Conservation (phyloP, 331 rosid species). For the Saraca asoca region DNA sequence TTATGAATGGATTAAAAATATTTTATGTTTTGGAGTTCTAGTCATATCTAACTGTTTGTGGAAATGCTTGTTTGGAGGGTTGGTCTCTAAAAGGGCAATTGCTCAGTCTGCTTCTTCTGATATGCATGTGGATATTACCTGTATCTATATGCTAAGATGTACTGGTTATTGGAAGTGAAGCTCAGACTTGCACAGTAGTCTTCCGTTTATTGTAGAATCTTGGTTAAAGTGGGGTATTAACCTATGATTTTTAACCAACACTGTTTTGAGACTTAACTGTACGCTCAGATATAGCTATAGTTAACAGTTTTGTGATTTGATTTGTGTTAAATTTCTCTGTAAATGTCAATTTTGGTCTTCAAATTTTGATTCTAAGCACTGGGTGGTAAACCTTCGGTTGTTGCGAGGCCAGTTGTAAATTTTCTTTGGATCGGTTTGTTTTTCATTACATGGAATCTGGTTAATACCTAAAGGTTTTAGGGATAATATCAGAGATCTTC, state of each 20-base stretch:
- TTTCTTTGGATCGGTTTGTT: conserved; percentile 1
- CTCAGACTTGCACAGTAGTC: conserved; percentile 1
- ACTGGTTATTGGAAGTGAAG: conserved; percentile 18
- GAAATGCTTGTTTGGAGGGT: conserved; percentile 21
- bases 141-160: conserved; percentile 22
- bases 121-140: conserved; percentile 40
- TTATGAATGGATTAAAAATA: conserved; percentile 20
- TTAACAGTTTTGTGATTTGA: no score
- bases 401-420: neutral
- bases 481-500: no score
- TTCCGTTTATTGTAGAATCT: conserved; percentile 10
- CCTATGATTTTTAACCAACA: neutral
- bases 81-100: neutral
- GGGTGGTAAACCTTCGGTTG: neutral
- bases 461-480: no score
- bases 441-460: neutral
- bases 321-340: no score
- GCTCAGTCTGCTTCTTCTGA: conserved; percentile 25
- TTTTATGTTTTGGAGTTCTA: neutral
- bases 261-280: no score
- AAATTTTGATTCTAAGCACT: conserved; percentile 28
- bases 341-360: conserved; percentile 9
- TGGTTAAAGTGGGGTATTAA: neutral
- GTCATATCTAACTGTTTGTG: neutral
- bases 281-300: no score